Evolutionary conservation across 2,329 filamentous ascomycete species (phyloP), one percentile per base, ranked within the genome.

Genomic region (Aspergillus aculeatinus): DNA sequence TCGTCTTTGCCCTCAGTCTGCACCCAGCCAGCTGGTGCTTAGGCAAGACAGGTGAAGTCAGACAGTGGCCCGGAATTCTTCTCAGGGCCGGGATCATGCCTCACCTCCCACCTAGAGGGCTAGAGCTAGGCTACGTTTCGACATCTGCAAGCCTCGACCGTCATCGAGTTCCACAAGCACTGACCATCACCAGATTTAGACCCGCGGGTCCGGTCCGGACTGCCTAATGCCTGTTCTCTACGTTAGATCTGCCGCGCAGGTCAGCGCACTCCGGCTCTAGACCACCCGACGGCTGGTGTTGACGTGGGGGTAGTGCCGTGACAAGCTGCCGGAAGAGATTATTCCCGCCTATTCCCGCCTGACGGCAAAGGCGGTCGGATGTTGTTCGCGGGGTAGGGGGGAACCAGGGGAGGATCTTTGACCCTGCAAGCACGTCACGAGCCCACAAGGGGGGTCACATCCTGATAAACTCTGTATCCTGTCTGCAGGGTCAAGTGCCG

Each of bases 91-190:
- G 4, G 14, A 12, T 16, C 33, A 16, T 12, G 14, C 33, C 33
- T 29, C 27, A 29, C 27, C 27, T 29, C 9, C 7, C 27, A 29
- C 27, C 27, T 3, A 0, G 27, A 29, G 7, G 27, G 27, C 27
- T n/a, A 14, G 33, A 25, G 47, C 25, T 21, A 48, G 53, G 27
- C 42, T 48, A n/a, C 27, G 48, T 55, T 21, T 23, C 19, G 39
- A 44, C 16, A 14, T 25, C 53, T 31, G 10, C 53, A 50, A 27
- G 21, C 23, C 48, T 48, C 47, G 25, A 47, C 27, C 53, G 53
- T 55, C 44, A 56, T 56, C 42, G 52, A 60, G 58, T 56, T 60
- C 52, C 58, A 60, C 52, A 63, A 60, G 61, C 61, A 60, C 61
- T 63, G 61, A 60, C 61, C 61, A 63, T 52, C 35, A 11, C 53